Evolutionary conservation across 768 basidiomycete species (phyloP).

Genomic region (Rhodosporidiobolus sp.): DNA sequence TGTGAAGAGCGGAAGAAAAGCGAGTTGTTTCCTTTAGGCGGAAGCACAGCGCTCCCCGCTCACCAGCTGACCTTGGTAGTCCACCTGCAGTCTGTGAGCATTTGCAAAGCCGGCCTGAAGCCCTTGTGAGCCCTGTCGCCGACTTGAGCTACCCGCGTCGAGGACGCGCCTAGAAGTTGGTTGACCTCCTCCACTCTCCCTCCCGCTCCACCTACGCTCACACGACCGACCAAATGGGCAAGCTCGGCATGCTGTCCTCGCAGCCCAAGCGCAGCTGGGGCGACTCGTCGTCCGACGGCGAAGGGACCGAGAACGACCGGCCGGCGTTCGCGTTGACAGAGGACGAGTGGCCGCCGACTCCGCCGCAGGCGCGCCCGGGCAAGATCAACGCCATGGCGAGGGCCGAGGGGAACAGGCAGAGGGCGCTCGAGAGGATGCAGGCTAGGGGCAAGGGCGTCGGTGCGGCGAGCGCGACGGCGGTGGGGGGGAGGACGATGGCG

Average conservation of each 20-base stretch:
- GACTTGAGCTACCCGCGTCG: background rate
- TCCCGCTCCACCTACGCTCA: background rate
- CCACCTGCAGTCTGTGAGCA: too few species aligned
- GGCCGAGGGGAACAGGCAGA: background rate
- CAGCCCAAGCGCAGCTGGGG: slow-evolving; percentile 38
- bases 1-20: too few species aligned
- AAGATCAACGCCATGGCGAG: background rate
- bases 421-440: background rate
- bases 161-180: background rate
- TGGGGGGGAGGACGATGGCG: background rate
- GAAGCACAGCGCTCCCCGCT: too few species aligned
- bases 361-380: slow-evolving; percentile 12
- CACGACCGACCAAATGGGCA: background rate
- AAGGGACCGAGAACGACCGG: slow-evolving; percentile 22
- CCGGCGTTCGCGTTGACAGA: slow-evolving; percentile 14
- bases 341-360: slow-evolving; percentile 37
- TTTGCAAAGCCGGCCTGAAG: too few species aligned
- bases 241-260: slow-evolving; percentile 20
- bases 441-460: background rate
- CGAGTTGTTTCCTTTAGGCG: too few species aligned
- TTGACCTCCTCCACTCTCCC: background rate
- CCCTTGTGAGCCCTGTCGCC: too few species aligned
- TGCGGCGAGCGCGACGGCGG: background rate
- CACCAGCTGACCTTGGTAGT: too few species aligned
- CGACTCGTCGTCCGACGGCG: background rate